phyloP scores from a whole-genome alignment of 306 rosid species.

The Biancaea sappan region DNA sequence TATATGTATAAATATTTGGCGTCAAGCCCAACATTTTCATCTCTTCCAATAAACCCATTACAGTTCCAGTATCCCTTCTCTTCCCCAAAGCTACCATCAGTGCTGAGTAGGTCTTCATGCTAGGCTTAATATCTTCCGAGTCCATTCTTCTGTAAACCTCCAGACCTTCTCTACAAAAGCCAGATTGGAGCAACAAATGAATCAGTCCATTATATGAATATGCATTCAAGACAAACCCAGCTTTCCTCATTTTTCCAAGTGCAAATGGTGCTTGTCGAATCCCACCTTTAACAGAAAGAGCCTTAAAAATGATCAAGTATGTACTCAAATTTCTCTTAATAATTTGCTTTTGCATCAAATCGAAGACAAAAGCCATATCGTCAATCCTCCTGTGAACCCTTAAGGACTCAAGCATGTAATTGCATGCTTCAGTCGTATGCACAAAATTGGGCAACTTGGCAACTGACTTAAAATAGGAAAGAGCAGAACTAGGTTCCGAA shows the following conservation, averaged over 20 bases:
- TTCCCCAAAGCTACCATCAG: slow-evolving; percentile 88
- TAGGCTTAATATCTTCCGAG: slow-evolving; percentile 76
- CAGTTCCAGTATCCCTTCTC: slow-evolving; percentile 75
- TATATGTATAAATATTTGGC: slow-evolving; percentile 89
- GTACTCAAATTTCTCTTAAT: slow-evolving; percentile 64
- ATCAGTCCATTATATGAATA: slow-evolving; percentile 92
- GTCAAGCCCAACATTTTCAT: slow-evolving; percentile 81
- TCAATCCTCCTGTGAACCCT: slow-evolving; percentile 54
- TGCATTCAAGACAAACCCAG: slow-evolving; percentile 80
- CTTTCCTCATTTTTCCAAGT: slow-evolving; percentile 64
- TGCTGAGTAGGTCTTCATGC: slow-evolving; percentile 91
- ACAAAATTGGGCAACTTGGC: slow-evolving; percentile 60
- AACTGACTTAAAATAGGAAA: slow-evolving; percentile 69
- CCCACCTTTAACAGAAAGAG: slow-evolving; percentile 76
- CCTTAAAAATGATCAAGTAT: slow-evolving; percentile 67
- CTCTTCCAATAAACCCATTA: slow-evolving; percentile 75
- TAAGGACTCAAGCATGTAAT: slow-evolving; percentile 85
- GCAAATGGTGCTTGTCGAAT: slow-evolving; percentile 65
- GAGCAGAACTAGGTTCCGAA: slow-evolving; percentile 56
- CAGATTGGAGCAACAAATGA: slow-evolving; percentile 71
- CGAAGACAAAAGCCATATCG: slow-evolving; percentile 79
- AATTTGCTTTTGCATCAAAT: slow-evolving; percentile 79
- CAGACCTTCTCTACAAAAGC: slow-evolving; percentile 70
- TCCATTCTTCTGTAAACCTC: slow-evolving; percentile 72
- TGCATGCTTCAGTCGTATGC: slow-evolving; percentile 82